Evolutionary conservation across 2,329 filamentous ascomycete species (phyloP).

Genomic region (Myriosclerotinia scirpicola): DNA sequence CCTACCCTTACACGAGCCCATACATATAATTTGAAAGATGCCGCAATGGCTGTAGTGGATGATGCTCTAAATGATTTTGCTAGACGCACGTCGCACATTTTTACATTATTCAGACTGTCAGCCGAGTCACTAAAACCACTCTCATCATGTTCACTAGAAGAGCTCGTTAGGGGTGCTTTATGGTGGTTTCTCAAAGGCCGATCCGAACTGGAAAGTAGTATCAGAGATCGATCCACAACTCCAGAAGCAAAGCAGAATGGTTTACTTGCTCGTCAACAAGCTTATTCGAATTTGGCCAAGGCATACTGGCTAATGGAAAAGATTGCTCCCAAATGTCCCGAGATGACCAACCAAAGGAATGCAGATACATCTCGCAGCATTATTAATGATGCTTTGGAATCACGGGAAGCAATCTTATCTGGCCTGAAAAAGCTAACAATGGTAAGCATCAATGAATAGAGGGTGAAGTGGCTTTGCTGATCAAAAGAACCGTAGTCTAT

Average conservation of each 20-base stretch:
- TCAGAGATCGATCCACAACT: constrained; percentile 61
- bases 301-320: constrained; percentile 74
- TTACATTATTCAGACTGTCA: constrained; percentile 73
- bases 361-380: constrained; percentile 15
- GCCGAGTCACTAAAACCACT: constrained; percentile 71
- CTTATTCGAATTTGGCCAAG: constrained; percentile 83
- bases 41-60: constrained; percentile 44
- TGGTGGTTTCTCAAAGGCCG: constrained; percentile 93
- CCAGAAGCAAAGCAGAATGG: constrained; percentile 55
- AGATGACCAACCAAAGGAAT: constrained; percentile 32
- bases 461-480: neutral
- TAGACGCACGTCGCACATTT: constrained; percentile 68
- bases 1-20: constrained; percentile 25
- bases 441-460: constrained; percentile 16
- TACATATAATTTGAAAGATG: constrained; percentile 34
- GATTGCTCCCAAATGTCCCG: constrained; percentile 43
- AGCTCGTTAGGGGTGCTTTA: constrained; percentile 70
- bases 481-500: constrained; percentile 56
- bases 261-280: constrained; percentile 65
- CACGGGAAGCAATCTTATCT: constrained; percentile 56
- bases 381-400: constrained; percentile 48
- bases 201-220: constrained; percentile 68
- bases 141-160: constrained; percentile 59
- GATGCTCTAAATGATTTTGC: constrained; percentile 71
- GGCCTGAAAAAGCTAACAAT: constrained; percentile 72